Conservation (phyloP, 1,139 yeast species). For the Debaryomycetaceae sp. region DNA sequence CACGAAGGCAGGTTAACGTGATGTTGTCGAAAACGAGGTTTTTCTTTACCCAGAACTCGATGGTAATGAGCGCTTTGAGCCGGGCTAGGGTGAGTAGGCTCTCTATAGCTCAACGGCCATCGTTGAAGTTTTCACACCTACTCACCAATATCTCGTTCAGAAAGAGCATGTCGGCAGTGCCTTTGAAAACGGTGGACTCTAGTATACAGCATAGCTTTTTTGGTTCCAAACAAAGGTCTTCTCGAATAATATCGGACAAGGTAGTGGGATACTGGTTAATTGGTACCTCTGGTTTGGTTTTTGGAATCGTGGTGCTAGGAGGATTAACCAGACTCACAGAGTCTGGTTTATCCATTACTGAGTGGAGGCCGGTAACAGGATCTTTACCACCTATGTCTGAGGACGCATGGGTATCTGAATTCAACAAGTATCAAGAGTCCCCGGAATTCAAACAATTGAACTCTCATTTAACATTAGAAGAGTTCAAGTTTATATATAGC, state of each 20-base stretch:
- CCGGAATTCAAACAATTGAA: constrained; percentile 91
- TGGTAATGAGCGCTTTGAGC: constrained; percentile 29
- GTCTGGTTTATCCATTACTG: constrained; percentile 93
- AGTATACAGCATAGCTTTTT: neutral
- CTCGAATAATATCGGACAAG: constrained; percentile 32
- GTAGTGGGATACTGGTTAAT: constrained; percentile 84
- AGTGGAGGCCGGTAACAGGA: constrained; percentile 98
- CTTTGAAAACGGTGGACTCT: constrained; percentile 1
- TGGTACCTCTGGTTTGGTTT: constrained; percentile 87
- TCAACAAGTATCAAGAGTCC: constrained; percentile 71
- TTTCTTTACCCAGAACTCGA: constrained; percentile 42
- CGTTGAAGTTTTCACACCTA: constrained; percentile 5
- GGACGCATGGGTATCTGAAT: constrained; percentile 82
- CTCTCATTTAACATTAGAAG: constrained; percentile 86
- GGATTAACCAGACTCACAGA: constrained; percentile 95
- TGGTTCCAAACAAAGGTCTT: neutral
- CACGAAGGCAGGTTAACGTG: neutral
- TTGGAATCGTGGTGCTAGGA: constrained; percentile 94
- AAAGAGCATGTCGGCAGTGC: constrained; percentile 6
- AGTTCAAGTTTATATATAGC: constrained; percentile 88
- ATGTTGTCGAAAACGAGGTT: constrained; percentile 40
- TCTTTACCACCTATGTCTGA: constrained; percentile 81
- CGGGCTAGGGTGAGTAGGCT: constrained; percentile 17
- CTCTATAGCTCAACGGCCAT: constrained; percentile 4
- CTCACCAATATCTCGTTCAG: constrained; percentile 3